A percentile compares a stretch with the other conserved stretches of the same genome.
Conservation (phyloP, 2,329 filamentous ascomycete genomes). For the Pezicula neosporulosa region DNA sequence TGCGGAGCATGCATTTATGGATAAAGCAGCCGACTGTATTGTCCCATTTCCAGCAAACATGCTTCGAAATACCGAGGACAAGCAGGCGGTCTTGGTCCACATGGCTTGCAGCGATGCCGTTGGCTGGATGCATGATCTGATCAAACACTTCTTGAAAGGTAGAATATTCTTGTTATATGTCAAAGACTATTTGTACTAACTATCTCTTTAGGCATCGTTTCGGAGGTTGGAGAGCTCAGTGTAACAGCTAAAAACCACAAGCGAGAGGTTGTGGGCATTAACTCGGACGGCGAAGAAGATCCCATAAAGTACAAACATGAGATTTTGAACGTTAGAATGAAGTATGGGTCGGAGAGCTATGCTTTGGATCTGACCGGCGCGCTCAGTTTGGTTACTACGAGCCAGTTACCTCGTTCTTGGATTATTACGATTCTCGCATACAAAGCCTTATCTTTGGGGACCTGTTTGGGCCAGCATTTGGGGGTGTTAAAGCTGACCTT, state of each 20-base stretch:
- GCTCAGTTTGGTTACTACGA: constrained; percentile 11
- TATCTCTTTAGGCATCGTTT: constrained; percentile 3
- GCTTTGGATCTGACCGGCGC: constrained; percentile 8
- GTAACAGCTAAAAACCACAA: background rate
- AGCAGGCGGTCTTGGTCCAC: constrained; percentile 2
- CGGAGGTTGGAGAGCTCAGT: constrained; percentile 1
- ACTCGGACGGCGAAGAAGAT: background rate
- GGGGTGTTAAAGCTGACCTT: too few relatives aligned
- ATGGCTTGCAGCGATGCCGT: constrained; percentile 3
- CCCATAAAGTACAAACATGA: background rate
- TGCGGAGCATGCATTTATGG: background rate
- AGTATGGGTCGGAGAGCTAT: constrained; percentile 3
- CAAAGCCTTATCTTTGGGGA: background rate
- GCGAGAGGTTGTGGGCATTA: background rate
- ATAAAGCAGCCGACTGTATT: background rate
- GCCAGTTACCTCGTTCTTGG: background rate
- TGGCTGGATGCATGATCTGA: constrained; percentile 6
- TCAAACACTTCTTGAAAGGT: constrained; percentile 5
- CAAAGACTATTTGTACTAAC: background rate
- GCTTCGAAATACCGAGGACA: background rate
- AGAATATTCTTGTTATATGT: background rate
- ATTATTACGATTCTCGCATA: background rate
- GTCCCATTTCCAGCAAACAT: background rate
- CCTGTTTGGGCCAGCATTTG: too few relatives aligned
- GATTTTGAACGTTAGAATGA: constrained; percentile 1